Percentiles rank a stretch among this genome's conserved stretches.
Conservation (phyloP, 352 stramenopile species). For the Phytophthora aleatoria region DNA sequence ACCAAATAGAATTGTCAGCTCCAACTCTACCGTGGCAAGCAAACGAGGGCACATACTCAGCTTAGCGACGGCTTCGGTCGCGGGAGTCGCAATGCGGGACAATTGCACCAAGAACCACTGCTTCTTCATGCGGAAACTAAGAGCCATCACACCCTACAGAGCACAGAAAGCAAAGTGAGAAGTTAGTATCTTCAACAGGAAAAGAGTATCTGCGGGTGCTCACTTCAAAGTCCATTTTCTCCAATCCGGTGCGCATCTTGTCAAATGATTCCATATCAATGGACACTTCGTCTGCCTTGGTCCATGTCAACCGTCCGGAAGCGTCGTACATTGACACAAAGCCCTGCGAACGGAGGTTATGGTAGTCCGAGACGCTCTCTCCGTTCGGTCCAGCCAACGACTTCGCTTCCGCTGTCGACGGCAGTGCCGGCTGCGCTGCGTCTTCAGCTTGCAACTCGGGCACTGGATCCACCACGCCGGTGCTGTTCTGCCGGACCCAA, state of each 20-base stretch:
- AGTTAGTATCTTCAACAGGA: neutral
- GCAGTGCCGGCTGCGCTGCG: slow-evolving; percentile 14
- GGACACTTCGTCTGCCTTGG: slow-evolving; percentile 60
- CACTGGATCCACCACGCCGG: slow-evolving; percentile 39
- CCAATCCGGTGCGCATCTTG: slow-evolving; percentile 29
- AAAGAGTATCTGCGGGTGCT: neutral
- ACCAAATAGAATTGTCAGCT: slow-evolving; percentile 4
- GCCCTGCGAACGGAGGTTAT: slow-evolving; percentile 64
- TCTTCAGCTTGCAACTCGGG: slow-evolving; percentile 18
- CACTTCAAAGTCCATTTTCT: slow-evolving; percentile 70
- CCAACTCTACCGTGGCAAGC: neutral
- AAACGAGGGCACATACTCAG: slow-evolving; percentile 48
- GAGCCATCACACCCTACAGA: slow-evolving; percentile 67
- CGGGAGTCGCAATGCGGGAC: slow-evolving; percentile 63
- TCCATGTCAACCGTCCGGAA: slow-evolving; percentile 56
- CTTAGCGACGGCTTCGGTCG: slow-evolving; percentile 67
- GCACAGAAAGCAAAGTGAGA: slow-evolving; percentile 1
- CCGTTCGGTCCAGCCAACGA: slow-evolving; percentile 41
- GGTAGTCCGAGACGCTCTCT: slow-evolving; percentile 63
- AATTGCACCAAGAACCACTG: slow-evolving; percentile 84
- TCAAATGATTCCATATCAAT: slow-evolving; percentile 77
- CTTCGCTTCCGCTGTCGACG: slow-evolving; percentile 25
- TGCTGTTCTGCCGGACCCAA: slow-evolving; percentile 73
- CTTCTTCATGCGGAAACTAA: slow-evolving; percentile 81
- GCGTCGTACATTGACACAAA: slow-evolving; percentile 78